Conservation (phyloP, 257 asterid species). For the Solanum lignicaule region DNA sequence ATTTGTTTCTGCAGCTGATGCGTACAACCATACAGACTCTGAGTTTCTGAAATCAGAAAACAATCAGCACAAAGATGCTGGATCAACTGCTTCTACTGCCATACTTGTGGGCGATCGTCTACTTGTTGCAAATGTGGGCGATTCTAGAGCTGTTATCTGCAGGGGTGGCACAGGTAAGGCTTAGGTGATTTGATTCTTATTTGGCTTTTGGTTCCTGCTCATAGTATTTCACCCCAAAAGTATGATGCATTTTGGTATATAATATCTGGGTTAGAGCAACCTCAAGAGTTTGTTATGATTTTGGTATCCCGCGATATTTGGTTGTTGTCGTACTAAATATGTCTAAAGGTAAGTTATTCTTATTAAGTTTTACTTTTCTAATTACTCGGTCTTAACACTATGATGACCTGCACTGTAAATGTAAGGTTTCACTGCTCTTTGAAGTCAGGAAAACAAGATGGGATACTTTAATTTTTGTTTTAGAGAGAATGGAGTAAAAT, state of each 20-base stretch:
- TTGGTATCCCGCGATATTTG: background rate
- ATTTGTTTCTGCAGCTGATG: constrained; percentile 59
- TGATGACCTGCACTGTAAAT: background rate
- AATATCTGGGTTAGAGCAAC: background rate
- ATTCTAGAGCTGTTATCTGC: constrained; percentile 90
- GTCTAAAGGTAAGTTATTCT: background rate
- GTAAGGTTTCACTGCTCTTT: background rate
- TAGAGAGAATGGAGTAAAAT: background rate
- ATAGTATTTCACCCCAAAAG: background rate
- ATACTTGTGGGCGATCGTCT: constrained; percentile 90
- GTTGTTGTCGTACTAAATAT: background rate
- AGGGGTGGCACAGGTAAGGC: constrained; percentile 76
- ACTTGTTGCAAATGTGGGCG: constrained; percentile 93
- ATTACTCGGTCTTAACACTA: background rate
- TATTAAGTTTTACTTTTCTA: background rate
- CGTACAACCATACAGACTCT: constrained; percentile 82
- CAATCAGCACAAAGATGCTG: constrained; percentile 85
- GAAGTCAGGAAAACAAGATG: background rate
- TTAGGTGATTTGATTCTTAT: background rate
- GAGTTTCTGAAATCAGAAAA: constrained; percentile 88
- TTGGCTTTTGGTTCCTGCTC: background rate
- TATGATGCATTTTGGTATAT: background rate
- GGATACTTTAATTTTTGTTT: background rate
- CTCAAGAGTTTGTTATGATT: background rate
- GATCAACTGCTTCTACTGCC: constrained; percentile 98